Evolutionary conservation across 1,139 yeast genomes (phyloP).

Genomic region (Saccharomyces hybrid): DNA sequence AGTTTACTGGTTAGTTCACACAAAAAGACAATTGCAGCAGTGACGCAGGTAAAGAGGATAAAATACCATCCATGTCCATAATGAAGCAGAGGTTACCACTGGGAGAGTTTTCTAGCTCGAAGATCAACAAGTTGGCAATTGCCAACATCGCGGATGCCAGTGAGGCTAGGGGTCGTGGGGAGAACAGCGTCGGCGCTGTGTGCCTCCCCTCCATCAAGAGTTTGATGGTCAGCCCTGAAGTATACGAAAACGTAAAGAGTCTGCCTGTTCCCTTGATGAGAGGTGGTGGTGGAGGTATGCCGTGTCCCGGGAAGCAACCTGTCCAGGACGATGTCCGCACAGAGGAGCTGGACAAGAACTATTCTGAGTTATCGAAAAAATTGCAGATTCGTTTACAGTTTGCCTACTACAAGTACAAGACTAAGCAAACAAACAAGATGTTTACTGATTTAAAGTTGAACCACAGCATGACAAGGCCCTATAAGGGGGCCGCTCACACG

Average conservation of each 20-base stretch:
- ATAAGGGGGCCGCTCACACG: background rate
- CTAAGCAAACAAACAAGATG: constrained; percentile 41
- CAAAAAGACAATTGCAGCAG: background rate
- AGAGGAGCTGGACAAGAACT: constrained; percentile 1
- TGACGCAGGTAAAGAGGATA: background rate
- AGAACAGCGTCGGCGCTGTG: background rate
- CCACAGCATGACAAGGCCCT: background rate
- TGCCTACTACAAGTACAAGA: constrained; percentile 69
- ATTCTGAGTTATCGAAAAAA: constrained; percentile 45
- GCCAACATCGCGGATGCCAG: background rate
- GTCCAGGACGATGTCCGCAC: background rate
- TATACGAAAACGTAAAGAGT: background rate
- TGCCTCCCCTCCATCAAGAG: constrained; percentile 2
- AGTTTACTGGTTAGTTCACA: background rate
- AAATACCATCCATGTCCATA: constrained; percentile 7
- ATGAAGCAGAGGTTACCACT: constrained; percentile 21
- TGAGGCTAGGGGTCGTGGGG: background rate
- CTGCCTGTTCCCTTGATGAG: background rate
- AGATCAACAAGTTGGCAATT: constrained; percentile 16
- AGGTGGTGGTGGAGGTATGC: background rate
- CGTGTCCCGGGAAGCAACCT: background rate
- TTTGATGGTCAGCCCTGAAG: background rate
- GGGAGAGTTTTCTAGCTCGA: constrained; percentile 23
- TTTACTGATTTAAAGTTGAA: constrained; percentile 19
- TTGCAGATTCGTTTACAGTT: constrained; percentile 64